These are phyloP conservation scores for Fagopyrum esculentum DNA, from an alignment of 148 eudicot genomes.

Conservation along the genomic window DNA sequence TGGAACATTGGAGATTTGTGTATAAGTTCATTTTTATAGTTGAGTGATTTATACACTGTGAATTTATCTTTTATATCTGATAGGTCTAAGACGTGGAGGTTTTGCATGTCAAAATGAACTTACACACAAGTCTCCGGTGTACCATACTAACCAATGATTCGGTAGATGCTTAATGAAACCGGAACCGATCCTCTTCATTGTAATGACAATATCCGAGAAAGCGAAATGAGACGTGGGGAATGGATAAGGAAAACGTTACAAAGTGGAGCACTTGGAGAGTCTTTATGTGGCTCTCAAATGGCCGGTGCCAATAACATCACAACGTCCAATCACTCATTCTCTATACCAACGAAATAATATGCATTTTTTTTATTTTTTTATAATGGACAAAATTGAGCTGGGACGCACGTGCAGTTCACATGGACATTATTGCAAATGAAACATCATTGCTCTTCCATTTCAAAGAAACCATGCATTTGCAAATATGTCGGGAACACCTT, in stretches of 20 bases:
- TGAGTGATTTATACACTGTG: too few species aligned
- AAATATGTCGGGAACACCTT: background rate
- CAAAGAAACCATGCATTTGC: background rate
- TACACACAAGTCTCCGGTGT: too few species aligned
- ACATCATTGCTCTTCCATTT: background rate
- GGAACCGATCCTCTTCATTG: too few species aligned
- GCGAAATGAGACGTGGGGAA: background rate
- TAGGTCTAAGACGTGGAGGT: too few species aligned
- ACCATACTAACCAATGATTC: too few species aligned
- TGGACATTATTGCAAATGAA: background rate
- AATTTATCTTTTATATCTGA: too few species aligned
- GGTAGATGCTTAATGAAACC: too few species aligned
- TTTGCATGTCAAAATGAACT: too few species aligned
- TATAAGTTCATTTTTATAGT: too few species aligned
- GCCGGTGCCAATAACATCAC: conserved; percentile 3
- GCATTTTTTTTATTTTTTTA: too few species aligned
- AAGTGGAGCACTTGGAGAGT: background rate
- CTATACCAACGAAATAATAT: background rate
- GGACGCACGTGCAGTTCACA: background rate
- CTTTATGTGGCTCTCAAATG: conserved; percentile 1
- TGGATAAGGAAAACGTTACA: background rate
- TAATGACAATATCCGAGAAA: background rate
- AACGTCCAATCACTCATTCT: background rate
- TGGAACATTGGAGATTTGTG: too few species aligned
- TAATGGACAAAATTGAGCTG: background rate